Percentiles rank a stretch among this genome's conserved stretches.
These are phyloP conservation scores for Austroboletus novae-zelandiae DNA, from an alignment of 1,284 basidiomycete genomes.

Conservation along the genomic window DNA sequence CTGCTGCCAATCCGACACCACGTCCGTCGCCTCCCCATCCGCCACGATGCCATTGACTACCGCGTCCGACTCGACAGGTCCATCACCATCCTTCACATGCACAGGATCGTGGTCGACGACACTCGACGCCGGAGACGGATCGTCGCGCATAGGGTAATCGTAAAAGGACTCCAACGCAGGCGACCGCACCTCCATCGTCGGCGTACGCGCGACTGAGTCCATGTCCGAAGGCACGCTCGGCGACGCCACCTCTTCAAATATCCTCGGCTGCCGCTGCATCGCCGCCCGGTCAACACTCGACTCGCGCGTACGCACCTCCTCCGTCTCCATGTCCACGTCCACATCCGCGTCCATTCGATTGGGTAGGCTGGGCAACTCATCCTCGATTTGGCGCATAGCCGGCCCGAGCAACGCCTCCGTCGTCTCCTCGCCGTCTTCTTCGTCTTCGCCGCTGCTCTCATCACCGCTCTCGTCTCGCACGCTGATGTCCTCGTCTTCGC, in stretches of 20 bases:
- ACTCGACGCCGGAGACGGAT: slow-evolving; percentile 32
- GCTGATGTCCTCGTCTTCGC: slow-evolving; percentile 5
- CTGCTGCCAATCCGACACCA: background rate
- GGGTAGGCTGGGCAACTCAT: background rate
- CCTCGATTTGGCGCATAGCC: slow-evolving; percentile 7
- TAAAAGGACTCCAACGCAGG: slow-evolving; percentile 29
- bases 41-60: background rate
- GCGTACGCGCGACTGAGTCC: slow-evolving; percentile 28
- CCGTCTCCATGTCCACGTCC: slow-evolving; percentile 5
- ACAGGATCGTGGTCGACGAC: slow-evolving; percentile 25
- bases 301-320: slow-evolving; percentile 4
- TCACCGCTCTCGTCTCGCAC: slow-evolving; percentile 10
- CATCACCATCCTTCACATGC: slow-evolving; percentile 13
- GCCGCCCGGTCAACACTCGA: background rate
- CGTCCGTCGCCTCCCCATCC: background rate
- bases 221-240: slow-evolving; percentile 29
- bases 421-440: slow-evolving; percentile 27
- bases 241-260: slow-evolving; percentile 7
- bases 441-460: slow-evolving; percentile 18
- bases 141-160: slow-evolving; percentile 25
- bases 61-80: background rate
- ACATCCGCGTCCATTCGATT: slow-evolving; percentile 1
- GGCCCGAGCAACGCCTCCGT: slow-evolving; percentile 31
- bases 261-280: background rate
- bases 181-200: slow-evolving; percentile 23